Percentiles rank a stretch among this genome's conserved stretches.
These are phyloP conservation scores for Phialemonium atrogriseum DNA, from an alignment of 2,329 filamentous ascomycete species.

Conservation along the genomic window DNA sequence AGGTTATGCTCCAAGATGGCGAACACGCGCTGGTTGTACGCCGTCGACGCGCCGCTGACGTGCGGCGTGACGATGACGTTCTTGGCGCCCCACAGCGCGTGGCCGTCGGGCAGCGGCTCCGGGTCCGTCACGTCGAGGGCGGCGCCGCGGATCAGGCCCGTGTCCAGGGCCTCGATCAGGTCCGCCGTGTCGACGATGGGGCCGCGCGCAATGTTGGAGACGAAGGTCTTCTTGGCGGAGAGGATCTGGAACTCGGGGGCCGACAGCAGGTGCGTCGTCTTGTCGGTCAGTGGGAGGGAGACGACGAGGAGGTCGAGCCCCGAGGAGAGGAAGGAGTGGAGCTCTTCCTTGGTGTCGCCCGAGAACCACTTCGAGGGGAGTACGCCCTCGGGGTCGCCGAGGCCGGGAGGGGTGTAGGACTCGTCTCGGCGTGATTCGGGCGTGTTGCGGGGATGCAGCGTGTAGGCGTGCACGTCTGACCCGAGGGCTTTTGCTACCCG, in stretches of 20 bases:
- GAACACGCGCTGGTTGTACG: slow-evolving; percentile 30
- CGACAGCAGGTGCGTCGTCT: slow-evolving; percentile 42
- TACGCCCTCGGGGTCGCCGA: slow-evolving; percentile 42
- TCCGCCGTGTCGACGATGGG: slow-evolving; percentile 41
- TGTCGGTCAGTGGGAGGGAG: slow-evolving; percentile 39
- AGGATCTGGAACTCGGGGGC: slow-evolving; percentile 39
- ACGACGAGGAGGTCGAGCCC: slow-evolving; percentile 46
- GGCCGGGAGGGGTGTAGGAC: slow-evolving; percentile 60
- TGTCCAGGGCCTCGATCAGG: slow-evolving; percentile 51
- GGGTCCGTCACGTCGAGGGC: slow-evolving; percentile 74
- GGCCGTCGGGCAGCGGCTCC: slow-evolving; percentile 62
- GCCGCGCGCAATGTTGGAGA: slow-evolving; percentile 65
- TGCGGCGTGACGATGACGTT: slow-evolving; percentile 59
- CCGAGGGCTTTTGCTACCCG: slow-evolving; percentile 56
- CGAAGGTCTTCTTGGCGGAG: slow-evolving; percentile 40
- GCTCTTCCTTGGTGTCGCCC: slow-evolving; percentile 30
- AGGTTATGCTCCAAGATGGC: slow-evolving; percentile 35
- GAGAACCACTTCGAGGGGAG: slow-evolving; percentile 45
- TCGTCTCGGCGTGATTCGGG: slow-evolving; percentile 55
- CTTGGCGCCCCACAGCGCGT: slow-evolving; percentile 60
- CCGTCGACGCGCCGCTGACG: slow-evolving; percentile 32
- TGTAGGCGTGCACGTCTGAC: slow-evolving; percentile 68
- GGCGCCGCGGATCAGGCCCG: slow-evolving; percentile 45
- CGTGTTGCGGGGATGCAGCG: slow-evolving; percentile 59
- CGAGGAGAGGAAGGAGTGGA: slow-evolving; percentile 41